Base-by-base conservation (phyloP, 768 basidiomycete genomes). In the Gloeostereum incarnatum region DNA sequence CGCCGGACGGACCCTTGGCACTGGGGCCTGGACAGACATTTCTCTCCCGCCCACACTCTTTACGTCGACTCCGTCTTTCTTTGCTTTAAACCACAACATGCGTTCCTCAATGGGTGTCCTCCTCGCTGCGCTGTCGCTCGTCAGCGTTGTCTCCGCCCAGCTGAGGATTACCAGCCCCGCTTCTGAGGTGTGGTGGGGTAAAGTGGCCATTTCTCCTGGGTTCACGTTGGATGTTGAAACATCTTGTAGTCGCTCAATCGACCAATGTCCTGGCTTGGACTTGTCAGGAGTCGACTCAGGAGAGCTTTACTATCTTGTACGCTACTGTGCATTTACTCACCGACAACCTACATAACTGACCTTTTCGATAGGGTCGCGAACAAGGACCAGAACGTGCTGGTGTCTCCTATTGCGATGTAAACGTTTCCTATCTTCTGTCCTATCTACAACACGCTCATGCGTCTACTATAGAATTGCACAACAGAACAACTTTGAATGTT, bases 231-330 rank as follows among this genome's bases (percentile, higher is more conserved):
- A 35, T 36, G 25, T 33, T 26, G 21, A 13, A 30, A 22, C 13
- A 20, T 20, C 35, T 40, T 33, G 4, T 48, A 83, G 81, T 84
- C 40, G 66, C 73, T 7, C 44, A 63, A 37, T 73, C 75, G 6
- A 17, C 34, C n/a, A 84, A 84, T 53, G 64, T 62, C n/a, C 49
- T 84, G 30, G 47, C 56, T 2, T 84, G 81, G 81, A 62, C 60
- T 2, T 84, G 81, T 58, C 31, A 64, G 3, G 50, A 61, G 21
- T 55, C 65, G 8, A 47, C 61, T 10, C 50, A 33, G 24, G 29
- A 9, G 6, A 35, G 57, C 32, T 84, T 72, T 48, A 79, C 70
- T 6, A 56, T 81, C 34, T 51, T 72, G 71, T 78, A 53, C 46
- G 77, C 67, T 9, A 14, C 25, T 23, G 10, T 30, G 38, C 35